A percentile compares a stretch with the other conserved stretches of the same genome.
Evolutionary conservation across 2,329 filamentous ascomycete genomes (phyloP).

Genomic region (Pyricularia grisea): DNA sequence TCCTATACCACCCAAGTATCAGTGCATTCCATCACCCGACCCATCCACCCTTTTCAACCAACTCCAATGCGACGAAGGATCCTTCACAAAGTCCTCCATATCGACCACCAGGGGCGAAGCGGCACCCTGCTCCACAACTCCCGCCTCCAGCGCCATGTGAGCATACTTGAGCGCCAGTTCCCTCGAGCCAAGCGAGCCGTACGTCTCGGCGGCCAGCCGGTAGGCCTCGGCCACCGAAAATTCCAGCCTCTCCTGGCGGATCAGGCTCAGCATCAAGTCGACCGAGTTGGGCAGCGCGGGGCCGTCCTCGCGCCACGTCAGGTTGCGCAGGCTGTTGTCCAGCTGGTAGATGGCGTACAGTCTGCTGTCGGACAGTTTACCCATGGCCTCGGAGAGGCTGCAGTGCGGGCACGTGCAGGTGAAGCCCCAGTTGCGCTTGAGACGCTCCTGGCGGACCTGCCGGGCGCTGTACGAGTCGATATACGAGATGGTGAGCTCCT

Average conservation of each 20-base stretch:
- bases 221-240: constrained; percentile 23
- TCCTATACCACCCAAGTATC: background rate
- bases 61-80: constrained; percentile 22
- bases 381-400: constrained; percentile 10
- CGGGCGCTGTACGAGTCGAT: constrained; percentile 18
- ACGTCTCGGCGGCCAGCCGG: constrained; percentile 27
- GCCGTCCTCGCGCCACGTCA: background rate
- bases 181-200: constrained; percentile 24
- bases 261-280: constrained; percentile 19
- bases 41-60: constrained; percentile 12
- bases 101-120: constrained; percentile 15
- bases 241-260: constrained; percentile 22
- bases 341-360: constrained; percentile 20
- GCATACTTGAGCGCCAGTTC: constrained; percentile 21
- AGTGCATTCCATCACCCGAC: background rate
- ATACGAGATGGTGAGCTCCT: constrained; percentile 28
- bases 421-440: constrained; percentile 24
- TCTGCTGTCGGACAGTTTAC: constrained; percentile 21
- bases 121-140: constrained; percentile 21
- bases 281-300: constrained; percentile 15
- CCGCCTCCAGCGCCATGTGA: constrained; percentile 18
- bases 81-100: constrained; percentile 22
- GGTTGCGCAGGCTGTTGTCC: constrained; percentile 14
- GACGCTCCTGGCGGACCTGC: constrained; percentile 18
- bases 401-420: constrained; percentile 25